These are phyloP conservation scores for Euphrasia confusa DNA, from an alignment of 257 asterid genomes.

Conservation along the genomic window DNA sequence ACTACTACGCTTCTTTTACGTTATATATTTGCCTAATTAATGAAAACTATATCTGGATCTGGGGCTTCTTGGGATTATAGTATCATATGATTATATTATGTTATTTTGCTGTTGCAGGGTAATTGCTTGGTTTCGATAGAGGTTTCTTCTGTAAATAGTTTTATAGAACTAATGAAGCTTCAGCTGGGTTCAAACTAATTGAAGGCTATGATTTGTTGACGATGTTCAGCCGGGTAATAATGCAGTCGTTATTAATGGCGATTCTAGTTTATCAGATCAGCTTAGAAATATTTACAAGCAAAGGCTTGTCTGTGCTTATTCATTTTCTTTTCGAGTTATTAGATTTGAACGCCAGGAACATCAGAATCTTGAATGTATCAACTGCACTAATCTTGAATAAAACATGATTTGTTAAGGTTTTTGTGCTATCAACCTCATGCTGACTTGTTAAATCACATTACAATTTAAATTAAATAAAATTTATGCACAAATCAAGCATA, in stretches of 20 bases:
- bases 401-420: too few species aligned
- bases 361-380: not conserved
- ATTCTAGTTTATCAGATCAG: not conserved
- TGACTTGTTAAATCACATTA: too few species aligned
- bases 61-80: too few species aligned
- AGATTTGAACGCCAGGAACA: not conserved
- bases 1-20: not conserved
- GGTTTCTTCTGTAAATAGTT: constrained; percentile 22
- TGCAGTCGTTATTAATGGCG: not conserved
- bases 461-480: not conserved
- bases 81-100: not conserved
- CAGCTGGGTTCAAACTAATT: constrained; percentile 8
- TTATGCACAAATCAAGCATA: not conserved
- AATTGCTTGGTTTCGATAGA: constrained; percentile 10
- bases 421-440: too few species aligned
- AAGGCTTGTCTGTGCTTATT: constrained; percentile 6
- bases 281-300: constrained; percentile 4
- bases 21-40: not conserved
- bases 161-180: constrained; percentile 12
- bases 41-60: not conserved
- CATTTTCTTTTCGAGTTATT: not conserved
- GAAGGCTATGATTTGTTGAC: constrained; percentile 14
- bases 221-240: constrained; percentile 3
- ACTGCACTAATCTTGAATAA: too few species aligned
- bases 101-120: constrained; percentile 26